phyloP scores from a whole-genome alignment of 768 basidiomycete species.

The Nidula microcarpa region DNA sequence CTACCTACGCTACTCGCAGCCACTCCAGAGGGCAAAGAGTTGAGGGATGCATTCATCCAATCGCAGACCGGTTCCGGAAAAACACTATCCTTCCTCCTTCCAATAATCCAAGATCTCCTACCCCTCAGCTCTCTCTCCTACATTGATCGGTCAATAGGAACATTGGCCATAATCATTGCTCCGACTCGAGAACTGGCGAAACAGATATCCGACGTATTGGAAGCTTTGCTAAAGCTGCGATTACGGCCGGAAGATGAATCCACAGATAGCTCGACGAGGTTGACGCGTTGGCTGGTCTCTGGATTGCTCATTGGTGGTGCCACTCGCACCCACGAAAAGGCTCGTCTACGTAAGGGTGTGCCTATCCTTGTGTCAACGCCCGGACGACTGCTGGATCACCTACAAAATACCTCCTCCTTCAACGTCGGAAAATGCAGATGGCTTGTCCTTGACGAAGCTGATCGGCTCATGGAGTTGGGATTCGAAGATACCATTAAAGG shows the following conservation, averaged over 20 bases:
- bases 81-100: conserved; percentile 89
- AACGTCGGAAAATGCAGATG: conserved; percentile 92
- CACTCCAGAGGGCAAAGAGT: conserved; percentile 27
- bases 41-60: conserved; percentile 87
- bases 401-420: conserved; percentile 93
- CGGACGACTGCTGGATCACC: conserved; percentile 90
- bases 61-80: conserved; percentile 98
- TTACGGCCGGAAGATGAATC: conserved; percentile 56
- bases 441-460: conserved; percentile 96
- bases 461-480: conserved; percentile 95
- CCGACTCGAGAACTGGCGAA: conserved; percentile 96
- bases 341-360: conserved; percentile 87
- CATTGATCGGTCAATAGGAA: conserved; percentile 93
- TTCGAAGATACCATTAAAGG: conserved; percentile 95
- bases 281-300: conserved; percentile 92
- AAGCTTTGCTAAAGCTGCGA: conserved; percentile 73
- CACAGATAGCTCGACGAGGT: conserved; percentile 35
- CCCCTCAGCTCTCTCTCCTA: conserved; percentile 87
- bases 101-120: conserved; percentile 92
- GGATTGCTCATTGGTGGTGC: conserved; percentile 93
- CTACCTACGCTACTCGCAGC: conserved; percentile 48
- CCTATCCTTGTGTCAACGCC: conserved; percentile 96
- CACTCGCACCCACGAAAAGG: conserved; percentile 93
- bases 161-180: conserved; percentile 89
- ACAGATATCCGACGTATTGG: conserved; percentile 95